Evolutionary conservation across 2,329 filamentous ascomycete genomes (phyloP).

Genomic region (Colletotrichum abscissum): DNA sequence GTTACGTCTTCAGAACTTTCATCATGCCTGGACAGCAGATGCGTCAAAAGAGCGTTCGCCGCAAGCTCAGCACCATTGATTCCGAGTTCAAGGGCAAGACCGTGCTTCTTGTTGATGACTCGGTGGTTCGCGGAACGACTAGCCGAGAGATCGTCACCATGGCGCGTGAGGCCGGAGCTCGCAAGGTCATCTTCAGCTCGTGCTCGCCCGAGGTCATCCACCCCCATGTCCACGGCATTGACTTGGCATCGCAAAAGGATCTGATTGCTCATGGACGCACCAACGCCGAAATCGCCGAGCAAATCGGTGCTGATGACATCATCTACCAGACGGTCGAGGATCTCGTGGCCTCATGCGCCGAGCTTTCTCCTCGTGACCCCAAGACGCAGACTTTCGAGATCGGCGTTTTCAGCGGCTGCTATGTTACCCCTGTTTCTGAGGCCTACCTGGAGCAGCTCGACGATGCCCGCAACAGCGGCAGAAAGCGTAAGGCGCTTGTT

Average conservation of each 20-base stretch:
- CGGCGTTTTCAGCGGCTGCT: conserved; percentile 90
- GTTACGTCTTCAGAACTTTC: conserved; percentile 72
- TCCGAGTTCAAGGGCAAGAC: conserved; percentile 85
- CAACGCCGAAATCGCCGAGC: conserved; percentile 52
- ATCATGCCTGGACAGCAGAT: conserved; percentile 80
- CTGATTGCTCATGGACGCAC: conserved; percentile 55
- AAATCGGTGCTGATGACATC: conserved; percentile 63
- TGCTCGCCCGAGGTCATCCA: conserved; percentile 75
- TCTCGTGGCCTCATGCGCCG: conserved; percentile 81
- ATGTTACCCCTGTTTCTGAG: conserved; percentile 82
- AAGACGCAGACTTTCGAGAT: conserved; percentile 79
- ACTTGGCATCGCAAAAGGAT: conserved; percentile 51
- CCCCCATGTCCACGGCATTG: conserved; percentile 54
- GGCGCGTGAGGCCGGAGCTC: conserved; percentile 86
- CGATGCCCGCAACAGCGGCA: conserved; percentile 70
- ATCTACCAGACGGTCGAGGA: conserved; percentile 74
- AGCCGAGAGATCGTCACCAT: conserved; percentile 73
- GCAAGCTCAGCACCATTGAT: conserved; percentile 89
- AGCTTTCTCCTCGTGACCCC: conserved; percentile 70
- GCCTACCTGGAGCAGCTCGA: conserved; percentile 88
- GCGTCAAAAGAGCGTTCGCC: conserved; percentile 84
- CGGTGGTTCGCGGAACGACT: conserved; percentile 85
- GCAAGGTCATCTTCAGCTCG: conserved; percentile 86
- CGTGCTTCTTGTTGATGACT: conserved; percentile 89
- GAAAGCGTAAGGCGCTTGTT: conserved; percentile 58